These are phyloP conservation scores for Aspergillus asperescens DNA, from an alignment of 495 filamentous ascomycete genomes.

Conservation along the genomic window DNA sequence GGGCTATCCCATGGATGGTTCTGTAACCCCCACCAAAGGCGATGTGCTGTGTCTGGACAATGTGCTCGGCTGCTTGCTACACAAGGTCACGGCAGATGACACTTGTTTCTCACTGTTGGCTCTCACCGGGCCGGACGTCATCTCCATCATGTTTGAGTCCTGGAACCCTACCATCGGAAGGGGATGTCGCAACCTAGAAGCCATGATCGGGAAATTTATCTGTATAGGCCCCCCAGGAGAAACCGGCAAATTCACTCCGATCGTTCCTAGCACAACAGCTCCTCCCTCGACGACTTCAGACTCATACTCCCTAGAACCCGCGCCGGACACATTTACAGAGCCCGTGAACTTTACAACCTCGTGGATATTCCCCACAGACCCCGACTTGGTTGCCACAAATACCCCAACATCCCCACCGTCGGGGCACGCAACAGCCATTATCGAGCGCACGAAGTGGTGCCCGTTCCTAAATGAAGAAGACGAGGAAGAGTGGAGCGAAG, in stretches of 20 bases:
- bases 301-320: not conserved
- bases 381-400: not conserved
- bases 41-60: constrained; percentile 1
- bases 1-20: not conserved
- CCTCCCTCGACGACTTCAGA: not conserved
- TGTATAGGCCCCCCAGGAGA: constrained; percentile 2
- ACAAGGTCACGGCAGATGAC: not conserved
- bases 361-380: not conserved
- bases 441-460: not conserved
- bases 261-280: not conserved
- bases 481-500: not conserved
- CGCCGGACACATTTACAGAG: not conserved
- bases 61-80: not conserved
- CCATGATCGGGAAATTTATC: constrained; percentile 2
- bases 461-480: not conserved
- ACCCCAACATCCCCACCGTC: not conserved
- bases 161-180: constrained; percentile 1
- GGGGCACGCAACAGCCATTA: not conserved
- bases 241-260: not conserved
- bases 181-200: not conserved
- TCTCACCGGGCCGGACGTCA: not conserved
- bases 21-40: not conserved
- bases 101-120: not conserved
- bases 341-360: not conserved
- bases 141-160: not conserved